Evolutionary conservation across 805 yeast genomes (phyloP).

Genomic region (Cyberlindnera saturnus): DNA sequence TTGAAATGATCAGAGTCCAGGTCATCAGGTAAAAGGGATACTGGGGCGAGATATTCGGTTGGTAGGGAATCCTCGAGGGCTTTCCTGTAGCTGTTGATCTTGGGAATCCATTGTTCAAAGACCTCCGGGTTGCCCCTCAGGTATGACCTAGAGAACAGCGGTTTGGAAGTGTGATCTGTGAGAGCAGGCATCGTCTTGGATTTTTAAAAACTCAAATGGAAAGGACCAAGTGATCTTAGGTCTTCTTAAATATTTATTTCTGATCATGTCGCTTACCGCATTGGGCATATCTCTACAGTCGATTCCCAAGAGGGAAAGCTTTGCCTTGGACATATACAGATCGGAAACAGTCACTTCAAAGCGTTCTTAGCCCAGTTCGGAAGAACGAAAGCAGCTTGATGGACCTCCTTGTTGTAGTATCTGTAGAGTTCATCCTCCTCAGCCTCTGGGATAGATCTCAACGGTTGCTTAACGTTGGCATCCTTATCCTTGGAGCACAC

Average conservation of each 20-base stretch:
- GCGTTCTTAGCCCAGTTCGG: conserved; percentile 79
- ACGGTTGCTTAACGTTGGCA: conserved; percentile 62
- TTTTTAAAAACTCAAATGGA: background rate
- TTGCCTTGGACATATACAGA: conserved; percentile 3
- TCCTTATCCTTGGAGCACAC: conserved; percentile 75
- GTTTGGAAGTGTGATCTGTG: background rate
- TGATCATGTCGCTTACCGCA: no score
- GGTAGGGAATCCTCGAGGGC: conserved; percentile 15
- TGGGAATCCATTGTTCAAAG: conserved; percentile 19
- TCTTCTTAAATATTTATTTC: no score
- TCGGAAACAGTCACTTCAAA: conserved; percentile 1
- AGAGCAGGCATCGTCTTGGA: background rate
- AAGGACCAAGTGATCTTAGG: background rate
- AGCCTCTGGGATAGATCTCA: conserved; percentile 55
- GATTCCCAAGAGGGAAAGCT: no score
- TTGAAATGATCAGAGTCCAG: conserved; percentile 19
- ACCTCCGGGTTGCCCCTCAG: conserved; percentile 12
- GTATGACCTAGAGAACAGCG: background rate
- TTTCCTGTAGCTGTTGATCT: conserved; percentile 17
- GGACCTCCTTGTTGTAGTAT: conserved; percentile 82
- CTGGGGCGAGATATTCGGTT: conserved; percentile 15
- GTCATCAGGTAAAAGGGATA: conserved; percentile 15
- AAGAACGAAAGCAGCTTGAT: conserved; percentile 81
- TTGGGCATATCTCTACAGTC: no score
- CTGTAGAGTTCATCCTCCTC: conserved; percentile 61